Evolutionary conservation across 495 filamentous ascomycete genomes (phyloP), one percentile per base, ranked within the genome.

Genomic region (Penicillium silybi): DNA sequence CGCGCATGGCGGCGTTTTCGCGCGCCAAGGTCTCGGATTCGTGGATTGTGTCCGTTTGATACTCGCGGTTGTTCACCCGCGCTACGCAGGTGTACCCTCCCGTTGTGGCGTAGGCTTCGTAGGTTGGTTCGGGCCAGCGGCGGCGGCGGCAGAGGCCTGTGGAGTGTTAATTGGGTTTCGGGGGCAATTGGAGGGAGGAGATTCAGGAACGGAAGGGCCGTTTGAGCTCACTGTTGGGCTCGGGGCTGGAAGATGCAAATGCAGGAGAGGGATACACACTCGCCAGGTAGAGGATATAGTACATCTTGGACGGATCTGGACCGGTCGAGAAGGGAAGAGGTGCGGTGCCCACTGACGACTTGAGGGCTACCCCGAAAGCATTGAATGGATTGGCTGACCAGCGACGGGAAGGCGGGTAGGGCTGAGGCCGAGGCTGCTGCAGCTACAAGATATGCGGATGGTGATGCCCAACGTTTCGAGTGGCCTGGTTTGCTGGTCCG

Each of bases 121-220:
- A 98, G 63, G 82, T 78, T 57, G 93, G 93, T 68, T 96, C 90
- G 59, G 85, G 85, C 93, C 93, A 98, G 70, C 87, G 87, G 69
- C 93, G 92, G 63, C 93, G 92, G 67, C 85, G 86, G 78, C 93
- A 98, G 69, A 98, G 85, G 77, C 92, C 93, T 98, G 74, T 68
- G 55, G 18, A 42, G 18, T 49, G 39, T 54, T 55, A 41, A 41
- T 41, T 51, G 44, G 15, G 6, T 34, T n/a, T 49, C 16, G 15
- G 20, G 18, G 39, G 19, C 44, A 0, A 26, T 44, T 22, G 17
- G 4, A n/a, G 44, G 15, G 0, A 11, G 6, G 17, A 15, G 26
- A 9, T 6, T 22, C 6, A 8, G 27, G n/a, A 37, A 18, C 8
- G n/a, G n/a, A n/a, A 46, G 29, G 43, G 52, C 59, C 53, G 55